Percentiles rank a stretch among this genome's conserved stretches.
These are phyloP conservation scores for Entamoeba moshkovskii DNA, from an alignment of 208 protist genomes.

Conservation along the genomic window DNA sequence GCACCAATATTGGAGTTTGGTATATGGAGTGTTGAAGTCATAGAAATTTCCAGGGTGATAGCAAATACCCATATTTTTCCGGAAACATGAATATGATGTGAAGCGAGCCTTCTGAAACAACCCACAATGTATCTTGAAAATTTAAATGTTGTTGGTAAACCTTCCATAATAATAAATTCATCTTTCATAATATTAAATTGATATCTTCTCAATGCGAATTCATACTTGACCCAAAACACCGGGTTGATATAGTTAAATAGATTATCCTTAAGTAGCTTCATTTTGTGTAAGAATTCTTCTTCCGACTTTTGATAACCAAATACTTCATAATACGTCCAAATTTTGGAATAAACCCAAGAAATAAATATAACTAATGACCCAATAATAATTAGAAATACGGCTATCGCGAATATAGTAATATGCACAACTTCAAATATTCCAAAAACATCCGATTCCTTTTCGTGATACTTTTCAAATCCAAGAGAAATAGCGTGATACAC, in stretches of 20 bases:
- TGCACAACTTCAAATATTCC: neutral
- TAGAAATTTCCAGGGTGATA: neutral
- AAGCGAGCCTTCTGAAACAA: neutral
- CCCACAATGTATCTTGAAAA: neutral
- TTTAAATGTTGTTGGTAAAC: neutral
- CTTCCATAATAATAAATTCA: neutral
- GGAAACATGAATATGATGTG: neutral
- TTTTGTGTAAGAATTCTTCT: neutral
- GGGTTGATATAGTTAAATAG: neutral
- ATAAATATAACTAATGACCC: neutral
- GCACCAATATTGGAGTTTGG: neutral
- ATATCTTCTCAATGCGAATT: neutral
- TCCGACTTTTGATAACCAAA: neutral
- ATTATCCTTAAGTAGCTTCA: neutral
- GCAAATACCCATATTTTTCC: neutral
- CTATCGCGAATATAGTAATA: neutral
- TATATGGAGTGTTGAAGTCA: neutral
- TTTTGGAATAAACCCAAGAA: neutral
- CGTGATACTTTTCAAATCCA: neutral
- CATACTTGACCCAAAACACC: neutral
- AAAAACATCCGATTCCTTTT: neutral
- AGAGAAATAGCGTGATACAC: neutral
- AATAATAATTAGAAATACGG: neutral
- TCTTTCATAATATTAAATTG: neutral
- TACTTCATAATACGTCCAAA: neutral